phyloP scores from a whole-genome alignment of 345 rosid genomes.

The Rhizophora mangle region DNA sequence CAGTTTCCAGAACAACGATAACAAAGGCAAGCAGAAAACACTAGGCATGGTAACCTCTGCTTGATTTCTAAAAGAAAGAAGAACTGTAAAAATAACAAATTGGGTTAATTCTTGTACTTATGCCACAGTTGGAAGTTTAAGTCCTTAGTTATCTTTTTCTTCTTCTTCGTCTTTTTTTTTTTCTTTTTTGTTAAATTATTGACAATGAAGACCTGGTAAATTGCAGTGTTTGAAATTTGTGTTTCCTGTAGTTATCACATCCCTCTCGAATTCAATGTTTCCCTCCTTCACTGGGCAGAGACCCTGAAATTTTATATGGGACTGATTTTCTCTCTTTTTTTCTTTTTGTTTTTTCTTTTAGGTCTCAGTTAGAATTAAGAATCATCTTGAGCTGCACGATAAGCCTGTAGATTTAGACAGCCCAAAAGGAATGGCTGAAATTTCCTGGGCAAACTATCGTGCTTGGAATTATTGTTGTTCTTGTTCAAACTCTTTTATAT shows the following conservation, averaged over 20 bases:
- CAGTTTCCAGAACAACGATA: constrained; percentile 32
- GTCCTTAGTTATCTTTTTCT: too few relatives aligned
- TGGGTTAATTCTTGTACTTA: too few relatives aligned
- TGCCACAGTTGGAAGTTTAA: too few relatives aligned
- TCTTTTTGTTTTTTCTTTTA: constrained; percentile 8
- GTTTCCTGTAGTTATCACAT: constrained; percentile 6
- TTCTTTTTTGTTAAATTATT: too few relatives aligned
- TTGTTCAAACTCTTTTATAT: constrained; percentile 24
- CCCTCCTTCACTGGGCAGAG: constrained; percentile 1
- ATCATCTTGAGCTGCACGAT: constrained; percentile 60
- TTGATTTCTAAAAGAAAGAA: too few relatives aligned
- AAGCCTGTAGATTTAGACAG: constrained; percentile 89
- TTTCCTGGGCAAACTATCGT: constrained; percentile 91
- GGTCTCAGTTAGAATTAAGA: constrained; percentile 78
- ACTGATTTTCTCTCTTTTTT: constrained; percentile 43
- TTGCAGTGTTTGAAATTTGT: too few relatives aligned
- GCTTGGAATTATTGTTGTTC: constrained; percentile 80
- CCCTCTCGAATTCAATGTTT: not conserved
- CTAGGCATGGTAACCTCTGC: too few relatives aligned
- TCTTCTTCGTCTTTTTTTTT: too few relatives aligned
- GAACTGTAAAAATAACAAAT: too few relatives aligned
- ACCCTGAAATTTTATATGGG: constrained; percentile 48
- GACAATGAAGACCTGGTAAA: too few relatives aligned
- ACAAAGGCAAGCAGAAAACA: constrained; percentile 37
- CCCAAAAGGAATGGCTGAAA: constrained; percentile 94